Evolutionary conservation across 163 green algal genomes (phyloP), one percentile per base, ranked within the genome.

Genomic region (Scenedesmus sp.): DNA sequence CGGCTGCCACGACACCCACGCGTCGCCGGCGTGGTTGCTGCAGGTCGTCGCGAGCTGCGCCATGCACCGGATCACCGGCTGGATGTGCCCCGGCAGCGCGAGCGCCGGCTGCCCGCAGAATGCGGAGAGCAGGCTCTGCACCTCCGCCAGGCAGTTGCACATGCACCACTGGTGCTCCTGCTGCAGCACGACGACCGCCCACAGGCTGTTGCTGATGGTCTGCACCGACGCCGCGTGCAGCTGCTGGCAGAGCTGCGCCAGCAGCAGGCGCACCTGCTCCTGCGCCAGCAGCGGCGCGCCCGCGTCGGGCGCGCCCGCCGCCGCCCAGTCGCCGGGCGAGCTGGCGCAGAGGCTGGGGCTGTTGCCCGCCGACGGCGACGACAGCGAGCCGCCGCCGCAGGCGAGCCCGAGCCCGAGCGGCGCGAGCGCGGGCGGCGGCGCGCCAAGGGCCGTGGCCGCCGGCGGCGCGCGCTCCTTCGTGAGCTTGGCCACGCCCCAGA

Each of bases 131-230:
- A 81, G 51, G 9, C 4, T 28, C 51, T 75, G 74, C 4, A 81
- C 64, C 42, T 76, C 63, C 7, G 31, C 15, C 26, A 83, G 51
- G 64, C 64, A 62, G 64, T 69, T 60, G 44, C 75, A 83, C 75
- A 83, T 83, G 64, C 75, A 83, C 75, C 75, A 83, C 51, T 54
- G 31, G 44, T 83, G 57, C 54, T 77, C 64, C 42, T 83, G 75
- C 64, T 83, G 75, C 64, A 83, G 64, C 17, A 83, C 75, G 28
- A 83, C 65, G 5, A 83, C 64, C 0, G 75, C 75, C 75, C 75
- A 83, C 56, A 83, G 54, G 44, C 48, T 70, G 75, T 83, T 83
- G 64, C 64, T 77, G 64, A 83, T 76, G 3, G 75, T 83, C 64
- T 83, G 75, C 29, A 77, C 75, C 26, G 54, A 74, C 17, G 75